A percentile compares a stretch with the other conserved stretches of the same genome.
These are phyloP conservation scores for Micromonas commoda DNA, from an alignment of 139 green algal species.

Conservation along the genomic window DNA sequence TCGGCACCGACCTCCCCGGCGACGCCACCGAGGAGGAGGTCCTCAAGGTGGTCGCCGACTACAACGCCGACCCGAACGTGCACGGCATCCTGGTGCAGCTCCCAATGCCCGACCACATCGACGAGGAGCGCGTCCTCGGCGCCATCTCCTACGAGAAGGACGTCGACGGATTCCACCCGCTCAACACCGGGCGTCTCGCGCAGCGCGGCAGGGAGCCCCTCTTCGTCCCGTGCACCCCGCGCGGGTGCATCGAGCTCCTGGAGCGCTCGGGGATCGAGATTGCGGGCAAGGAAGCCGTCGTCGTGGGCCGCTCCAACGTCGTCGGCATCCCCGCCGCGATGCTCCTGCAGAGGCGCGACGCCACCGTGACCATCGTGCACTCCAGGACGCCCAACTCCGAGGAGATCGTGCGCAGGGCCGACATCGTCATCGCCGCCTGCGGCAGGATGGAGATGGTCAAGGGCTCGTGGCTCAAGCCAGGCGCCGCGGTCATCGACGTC, in stretches of 20 bases:
- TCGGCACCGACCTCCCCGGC: constrained; percentile 76
- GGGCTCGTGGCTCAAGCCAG: constrained; percentile 87
- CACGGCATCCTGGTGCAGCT: constrained; percentile 86
- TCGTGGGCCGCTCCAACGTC: constrained; percentile 89
- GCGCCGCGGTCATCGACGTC: constrained; percentile 86
- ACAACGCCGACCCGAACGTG: constrained; percentile 64
- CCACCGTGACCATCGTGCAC: constrained; percentile 69
- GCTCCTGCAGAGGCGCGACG: constrained; percentile 64
- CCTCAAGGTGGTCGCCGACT: constrained; percentile 64
- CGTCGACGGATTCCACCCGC: constrained; percentile 90
- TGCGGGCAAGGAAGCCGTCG: constrained; percentile 65
- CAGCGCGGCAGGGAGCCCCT: constrained; percentile 69
- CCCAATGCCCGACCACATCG: constrained; percentile 40
- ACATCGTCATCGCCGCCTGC: constrained; percentile 39
- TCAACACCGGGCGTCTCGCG: constrained; percentile 70
- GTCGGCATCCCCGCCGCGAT: constrained; percentile 80
- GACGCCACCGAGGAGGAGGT: constrained; percentile 81
- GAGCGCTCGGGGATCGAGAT: constrained; percentile 53
- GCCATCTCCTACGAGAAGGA: constrained; percentile 79
- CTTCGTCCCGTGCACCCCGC: constrained; percentile 81
- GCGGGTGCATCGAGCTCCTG: constrained; percentile 87
- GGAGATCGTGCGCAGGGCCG: constrained; percentile 28
- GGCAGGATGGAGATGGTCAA: constrained; percentile 37
- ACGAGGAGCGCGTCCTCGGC: constrained; percentile 37
- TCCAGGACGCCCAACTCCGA: constrained; percentile 47